Conservation (phyloP, 75 land plant genomes). For the Picea glauca region DNA sequence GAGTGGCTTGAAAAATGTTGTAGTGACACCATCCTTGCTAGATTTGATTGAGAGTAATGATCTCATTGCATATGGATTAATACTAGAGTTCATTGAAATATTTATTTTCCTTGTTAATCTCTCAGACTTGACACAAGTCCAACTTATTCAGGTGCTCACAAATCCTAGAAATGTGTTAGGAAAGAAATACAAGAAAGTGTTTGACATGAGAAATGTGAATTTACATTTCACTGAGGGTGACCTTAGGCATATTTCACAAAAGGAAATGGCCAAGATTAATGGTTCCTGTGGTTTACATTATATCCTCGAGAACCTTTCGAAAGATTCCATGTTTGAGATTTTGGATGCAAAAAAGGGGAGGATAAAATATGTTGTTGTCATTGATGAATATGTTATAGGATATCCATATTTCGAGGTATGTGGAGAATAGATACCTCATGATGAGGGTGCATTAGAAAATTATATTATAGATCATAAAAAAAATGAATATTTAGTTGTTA, state of each 20-base stretch:
- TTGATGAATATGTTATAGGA: too few species aligned
- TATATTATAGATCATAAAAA: too few species aligned
- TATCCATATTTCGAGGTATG: too few species aligned
- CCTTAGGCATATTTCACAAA: constrained; percentile 67
- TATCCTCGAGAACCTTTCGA: constrained; percentile 69
- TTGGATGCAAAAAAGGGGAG: constrained; percentile 60
- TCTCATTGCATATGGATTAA: constrained; percentile 86
- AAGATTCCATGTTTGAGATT: constrained; percentile 96
- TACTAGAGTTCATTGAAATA: constrained; percentile 87
- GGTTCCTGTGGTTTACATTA: constrained; percentile 87
- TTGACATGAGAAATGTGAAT: constrained; percentile 79
- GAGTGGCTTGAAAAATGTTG: constrained; percentile 53
- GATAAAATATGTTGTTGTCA: constrained; percentile 25
- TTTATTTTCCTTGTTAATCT: constrained; percentile 82
- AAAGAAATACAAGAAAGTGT: constrained; percentile 85
- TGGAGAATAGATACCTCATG: too few species aligned
- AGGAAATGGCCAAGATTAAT: constrained; percentile 79
- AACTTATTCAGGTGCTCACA: constrained; percentile 86
- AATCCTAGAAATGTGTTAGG: constrained; percentile 88
- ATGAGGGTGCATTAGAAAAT: too few species aligned
- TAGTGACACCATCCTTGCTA: constrained; percentile 67
- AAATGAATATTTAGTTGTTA: too few species aligned
- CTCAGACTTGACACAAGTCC: constrained; percentile 73
- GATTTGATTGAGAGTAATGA: constrained; percentile 81
- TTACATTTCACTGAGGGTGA: constrained; percentile 78